phyloP scores from a whole-genome alignment of 1,284 basidiomycete genomes.

The Meira miltonrushii region DNA sequence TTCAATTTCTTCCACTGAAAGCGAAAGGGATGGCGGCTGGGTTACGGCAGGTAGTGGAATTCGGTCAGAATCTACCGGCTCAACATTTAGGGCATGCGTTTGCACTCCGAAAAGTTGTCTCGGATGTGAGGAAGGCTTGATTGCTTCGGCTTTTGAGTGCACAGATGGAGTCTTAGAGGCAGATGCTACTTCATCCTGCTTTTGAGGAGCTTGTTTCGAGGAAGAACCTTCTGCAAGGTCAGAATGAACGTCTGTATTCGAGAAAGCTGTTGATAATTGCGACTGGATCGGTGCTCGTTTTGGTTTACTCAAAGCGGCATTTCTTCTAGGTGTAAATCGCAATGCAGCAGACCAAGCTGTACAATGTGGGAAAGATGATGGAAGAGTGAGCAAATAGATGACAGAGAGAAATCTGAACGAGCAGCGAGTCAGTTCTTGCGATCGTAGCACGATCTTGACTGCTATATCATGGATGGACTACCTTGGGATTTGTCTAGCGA shows the following conservation, averaged over 20 bases:
- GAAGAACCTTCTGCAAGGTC: constrained; percentile 9
- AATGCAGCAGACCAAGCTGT: constrained; percentile 36
- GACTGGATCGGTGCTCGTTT: background rate
- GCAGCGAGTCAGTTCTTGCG: background rate
- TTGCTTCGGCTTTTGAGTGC: background rate
- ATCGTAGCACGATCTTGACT: background rate
- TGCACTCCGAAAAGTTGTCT: background rate
- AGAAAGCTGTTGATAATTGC: background rate
- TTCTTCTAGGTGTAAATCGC: constrained; percentile 34
- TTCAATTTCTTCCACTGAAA: constrained; percentile 16
- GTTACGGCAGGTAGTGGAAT: constrained; percentile 5
- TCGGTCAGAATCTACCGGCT: too few species aligned
- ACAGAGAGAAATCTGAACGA: background rate
- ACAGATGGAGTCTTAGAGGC: background rate
- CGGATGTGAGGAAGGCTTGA: background rate
- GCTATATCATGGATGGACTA: constrained; percentile 1
- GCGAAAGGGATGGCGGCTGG: constrained; percentile 17
- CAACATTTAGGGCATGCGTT: background rate
- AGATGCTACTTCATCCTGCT: background rate
- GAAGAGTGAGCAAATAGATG: background rate
- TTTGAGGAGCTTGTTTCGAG: background rate
- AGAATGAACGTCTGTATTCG: background rate
- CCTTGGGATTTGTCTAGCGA: constrained; percentile 7
- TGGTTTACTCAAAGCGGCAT: background rate
- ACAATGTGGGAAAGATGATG: background rate